Conservation (phyloP, 1,284 basidiomycete species). For the Melampsora larici-populina region DNA sequence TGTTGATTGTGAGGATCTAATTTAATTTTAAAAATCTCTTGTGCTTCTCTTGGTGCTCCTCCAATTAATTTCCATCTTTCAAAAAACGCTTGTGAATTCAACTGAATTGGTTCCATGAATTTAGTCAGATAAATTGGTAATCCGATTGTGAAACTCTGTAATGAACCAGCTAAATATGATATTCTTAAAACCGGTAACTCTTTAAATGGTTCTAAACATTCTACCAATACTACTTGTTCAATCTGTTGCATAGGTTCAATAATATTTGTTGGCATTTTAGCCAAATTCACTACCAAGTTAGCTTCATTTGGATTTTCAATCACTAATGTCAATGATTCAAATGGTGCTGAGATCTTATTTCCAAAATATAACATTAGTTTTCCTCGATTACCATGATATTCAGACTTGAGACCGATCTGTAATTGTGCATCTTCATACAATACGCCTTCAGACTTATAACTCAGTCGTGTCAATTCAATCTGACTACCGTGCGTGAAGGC, state of each 20-base stretch:
- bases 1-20: conserved; percentile 62
- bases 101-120: conserved; percentile 87
- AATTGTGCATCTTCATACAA: conserved; percentile 93
- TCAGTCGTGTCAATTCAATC: conserved; percentile 79
- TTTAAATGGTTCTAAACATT: conserved; percentile 83
- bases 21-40: conserved; percentile 76
- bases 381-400: conserved; percentile 87
- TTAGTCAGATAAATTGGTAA: conserved; percentile 83
- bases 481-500: conserved; percentile 55
- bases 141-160: conserved; percentile 77
- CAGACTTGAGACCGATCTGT: conserved; percentile 92
- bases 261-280: conserved; percentile 76
- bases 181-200: conserved; percentile 76
- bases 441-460: conserved; percentile 76
- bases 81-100: conserved; percentile 82
- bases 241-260: conserved; percentile 80
- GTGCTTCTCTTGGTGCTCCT: conserved; percentile 84
- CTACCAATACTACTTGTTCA: conserved; percentile 87
- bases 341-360: conserved; percentile 82
- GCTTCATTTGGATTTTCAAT: conserved; percentile 71
- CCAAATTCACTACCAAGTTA: conserved; percentile 73
- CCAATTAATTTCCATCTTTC: conserved; percentile 98
- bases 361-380: conserved; percentile 91
- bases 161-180: conserved; percentile 86
- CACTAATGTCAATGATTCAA: conserved; percentile 83